Conservation (phyloP, 2,329 filamentous ascomycete genomes). For the Venturia nashicola region DNA sequence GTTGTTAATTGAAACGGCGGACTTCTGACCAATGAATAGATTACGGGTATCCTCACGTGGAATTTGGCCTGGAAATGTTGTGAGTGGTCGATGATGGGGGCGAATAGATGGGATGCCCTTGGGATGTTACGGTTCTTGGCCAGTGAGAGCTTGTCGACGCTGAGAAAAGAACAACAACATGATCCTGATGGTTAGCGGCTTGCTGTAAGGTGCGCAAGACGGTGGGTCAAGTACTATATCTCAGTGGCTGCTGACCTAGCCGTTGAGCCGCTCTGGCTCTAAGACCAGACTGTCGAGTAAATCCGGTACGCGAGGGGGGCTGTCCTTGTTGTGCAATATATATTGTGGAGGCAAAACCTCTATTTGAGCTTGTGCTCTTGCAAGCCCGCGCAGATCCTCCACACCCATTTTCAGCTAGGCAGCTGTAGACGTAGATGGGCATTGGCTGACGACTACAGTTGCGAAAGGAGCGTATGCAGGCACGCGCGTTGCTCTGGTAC, state of each 20-base stretch:
- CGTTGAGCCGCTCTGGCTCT: not conserved
- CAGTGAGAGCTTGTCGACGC: not conserved
- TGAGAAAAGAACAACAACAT: not conserved
- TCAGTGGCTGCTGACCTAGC: not conserved
- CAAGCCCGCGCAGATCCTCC: not conserved
- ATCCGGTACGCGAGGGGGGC: not conserved
- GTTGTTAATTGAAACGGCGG: slow-evolving; percentile 1
- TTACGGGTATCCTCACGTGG: not conserved
- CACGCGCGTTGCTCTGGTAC: not conserved
- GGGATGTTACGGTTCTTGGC: not conserved
- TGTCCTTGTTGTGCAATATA: not conserved
- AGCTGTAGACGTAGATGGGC: no score
- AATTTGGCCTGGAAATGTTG: not conserved
- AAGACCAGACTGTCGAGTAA: not conserved
- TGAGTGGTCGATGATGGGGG: not conserved
- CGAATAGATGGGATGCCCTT: not conserved
- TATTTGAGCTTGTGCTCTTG: not conserved
- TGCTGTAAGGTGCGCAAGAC: not conserved
- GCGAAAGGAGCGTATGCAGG: not conserved
- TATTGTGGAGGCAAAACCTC: not conserved
- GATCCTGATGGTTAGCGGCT: not conserved
- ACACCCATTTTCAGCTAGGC: not conserved
- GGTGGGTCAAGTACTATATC: not conserved
- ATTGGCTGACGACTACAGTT: not conserved
- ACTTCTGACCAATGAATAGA: not conserved